A percentile compares a stretch with the other conserved stretches of the same genome.
Evolutionary conservation across 73 alveolate species (phyloP).

Genomic region (Loxodes magnus): DNA sequence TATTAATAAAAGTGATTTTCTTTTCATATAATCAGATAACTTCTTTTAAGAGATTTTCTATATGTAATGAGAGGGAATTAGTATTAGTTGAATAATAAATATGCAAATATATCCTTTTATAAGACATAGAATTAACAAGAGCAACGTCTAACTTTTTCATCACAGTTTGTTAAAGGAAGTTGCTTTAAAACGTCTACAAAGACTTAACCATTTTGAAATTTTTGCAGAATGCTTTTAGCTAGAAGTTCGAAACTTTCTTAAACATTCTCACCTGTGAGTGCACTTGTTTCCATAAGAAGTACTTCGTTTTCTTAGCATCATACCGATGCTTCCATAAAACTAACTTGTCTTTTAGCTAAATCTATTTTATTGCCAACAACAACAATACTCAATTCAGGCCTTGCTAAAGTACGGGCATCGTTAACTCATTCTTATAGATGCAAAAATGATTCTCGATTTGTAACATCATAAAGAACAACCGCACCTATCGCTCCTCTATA

Average conservation of each 20-base stretch:
- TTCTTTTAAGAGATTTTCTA: too few species aligned
- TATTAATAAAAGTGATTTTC: too few species aligned
- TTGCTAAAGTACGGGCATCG: constrained; percentile 64
- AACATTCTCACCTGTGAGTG: constrained; percentile 55
- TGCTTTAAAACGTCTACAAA: too few species aligned
- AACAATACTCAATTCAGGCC: constrained; percentile 49
- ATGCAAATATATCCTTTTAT: too few species aligned
- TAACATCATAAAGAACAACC: constrained; percentile 61
- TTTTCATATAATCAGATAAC: too few species aligned
- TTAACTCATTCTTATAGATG: constrained; percentile 54
- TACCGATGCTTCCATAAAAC: constrained; percentile 11
- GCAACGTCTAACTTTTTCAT: too few species aligned
- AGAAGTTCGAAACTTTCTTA: constrained; percentile 33
- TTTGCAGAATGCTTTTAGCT: constrained; percentile 34
- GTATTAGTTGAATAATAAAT: too few species aligned
- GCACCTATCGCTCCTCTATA: constrained; percentile 86
- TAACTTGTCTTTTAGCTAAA: constrained; percentile 36
- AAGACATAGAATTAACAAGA: too few species aligned
- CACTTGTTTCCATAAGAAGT: constrained; percentile 44
- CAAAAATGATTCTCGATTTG: constrained; percentile 54
- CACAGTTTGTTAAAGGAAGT: too few species aligned
- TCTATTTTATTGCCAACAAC: constrained; percentile 75
- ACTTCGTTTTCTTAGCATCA: constrained; percentile 8
- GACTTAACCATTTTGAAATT: too few species aligned
- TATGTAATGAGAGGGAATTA: too few species aligned